Evolutionary conservation across 208 protist species (phyloP), one percentile per base, ranked within the genome.

Genomic region (Wallacemonas sp.): DNA sequence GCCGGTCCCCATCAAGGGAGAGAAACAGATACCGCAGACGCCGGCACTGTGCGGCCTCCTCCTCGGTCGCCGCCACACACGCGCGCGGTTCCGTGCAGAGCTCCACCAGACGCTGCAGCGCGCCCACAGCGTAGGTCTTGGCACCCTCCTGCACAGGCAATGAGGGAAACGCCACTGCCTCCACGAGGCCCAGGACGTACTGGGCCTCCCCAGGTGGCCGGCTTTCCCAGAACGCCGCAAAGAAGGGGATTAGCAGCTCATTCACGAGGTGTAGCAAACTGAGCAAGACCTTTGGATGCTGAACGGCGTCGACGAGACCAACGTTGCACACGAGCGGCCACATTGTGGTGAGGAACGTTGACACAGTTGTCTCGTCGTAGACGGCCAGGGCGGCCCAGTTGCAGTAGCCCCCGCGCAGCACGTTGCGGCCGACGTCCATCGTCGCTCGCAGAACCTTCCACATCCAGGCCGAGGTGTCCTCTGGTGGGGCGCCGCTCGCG

Each of bases 351-450:
- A 92, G 70, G 41, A 80, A 70, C 17, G 2, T 27, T 14, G 55
- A 41, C 14, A 92, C 66, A 9, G 76, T 64, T 16, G 62, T 14
- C 21, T 87, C 85, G 21, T 75, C 55, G 60, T 83, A 92, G 2
- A 87, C 71, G 43, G 76, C 65, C 5, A 92, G 56, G 3, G 85
- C 71, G 0, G 74, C 81, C 34, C 88, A 61, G 48, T 88, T 88
- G 58, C 85, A 92, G 64, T 76, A 88, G 11, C 74, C 74, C 5
- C 81, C 81, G 17, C 77, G 72, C 9, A 92, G 61, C 47, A 83
- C 55, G 67, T 81, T 78, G 61, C 63, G 58, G 5, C 68, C 76
- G 17, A 74, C 80, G 21, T 47, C 55, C 23, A 92, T 65, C 1
- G 61, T 32, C 32, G 83, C 64, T 6, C 76, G 44, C 57, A 83